Base-by-base conservation (phyloP, 23 red algal genomes). In the Agarophyton chilense region DNA sequence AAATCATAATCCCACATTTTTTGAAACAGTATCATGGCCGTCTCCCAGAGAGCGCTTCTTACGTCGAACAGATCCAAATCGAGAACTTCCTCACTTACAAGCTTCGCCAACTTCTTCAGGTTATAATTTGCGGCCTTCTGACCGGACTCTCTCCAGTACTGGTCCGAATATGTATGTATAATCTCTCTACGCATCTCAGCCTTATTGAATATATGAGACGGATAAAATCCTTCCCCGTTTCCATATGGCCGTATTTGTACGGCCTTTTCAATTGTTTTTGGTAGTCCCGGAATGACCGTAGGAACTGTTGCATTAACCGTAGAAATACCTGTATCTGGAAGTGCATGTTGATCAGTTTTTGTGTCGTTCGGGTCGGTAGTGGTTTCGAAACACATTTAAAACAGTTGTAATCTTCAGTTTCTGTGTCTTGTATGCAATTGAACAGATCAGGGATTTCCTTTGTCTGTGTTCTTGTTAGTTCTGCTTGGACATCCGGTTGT, bases 221-320 rank as follows among this genome's bases (percentile, higher is more conserved):
- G 0, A 17, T 1, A 4, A 21, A 4, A 1, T 2, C 2, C 9
- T 42, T 40, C 21, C 4, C 14, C 4, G 40, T 70, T 33, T 22
- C 64, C 64, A 22, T 14, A 41, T 1, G 32, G 3, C 64, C 64
- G 40, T 21, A 70, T 1, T 22, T 70, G 4, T 1, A 70, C 38
- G 28, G 4, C 64, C 2, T 41, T 1, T 22, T 70, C 64, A 22
- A 70, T 70, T 28, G 1, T 42, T 17, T 70, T 70, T 21, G 64
- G 64, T 22, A 70, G 64, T 13, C 64, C 64, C 28, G 34, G 34
- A 70, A 70, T 70, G 34, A 41, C n/a, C n/a, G n/a, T n/a, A n/a
- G n/a, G n/a, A n/a, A n/a, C n/a, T n/a, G n/a, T n/a, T n/a, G n/a
- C n/a, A n/a, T n/a, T n/a, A n/a, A n/a, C n/a, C n/a, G n/a, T n/a